A percentile compares a stretch with the other conserved stretches of the same genome.
Conservation (phyloP, 208 protist genomes). For the Trichomonas tenax region DNA sequence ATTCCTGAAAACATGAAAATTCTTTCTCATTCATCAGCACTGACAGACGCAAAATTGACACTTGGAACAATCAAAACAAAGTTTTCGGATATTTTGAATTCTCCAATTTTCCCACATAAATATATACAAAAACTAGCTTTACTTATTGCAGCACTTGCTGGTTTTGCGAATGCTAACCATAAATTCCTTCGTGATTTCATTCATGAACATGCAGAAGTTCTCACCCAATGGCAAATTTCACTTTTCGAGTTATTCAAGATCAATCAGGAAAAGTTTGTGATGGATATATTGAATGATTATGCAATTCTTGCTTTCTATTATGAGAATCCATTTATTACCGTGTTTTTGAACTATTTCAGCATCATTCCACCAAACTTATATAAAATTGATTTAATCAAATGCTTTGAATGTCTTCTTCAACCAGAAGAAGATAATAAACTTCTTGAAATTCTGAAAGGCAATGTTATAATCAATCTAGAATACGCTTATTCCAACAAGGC, state of each 20-base stretch:
- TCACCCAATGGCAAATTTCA: background rate
- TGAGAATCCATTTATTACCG: background rate
- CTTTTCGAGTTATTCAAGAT: background rate
- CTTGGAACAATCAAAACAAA: background rate
- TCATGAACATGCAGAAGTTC: background rate
- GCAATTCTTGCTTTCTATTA: background rate
- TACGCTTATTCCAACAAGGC: background rate
- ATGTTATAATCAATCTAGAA: background rate
- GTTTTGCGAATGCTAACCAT: background rate
- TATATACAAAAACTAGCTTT: background rate
- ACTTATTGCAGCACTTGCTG: background rate
- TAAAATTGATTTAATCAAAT: background rate
- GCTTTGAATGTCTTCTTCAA: background rate
- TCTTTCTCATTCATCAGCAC: background rate
- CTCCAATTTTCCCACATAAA: background rate
- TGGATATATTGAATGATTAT: background rate
- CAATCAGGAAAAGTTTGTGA: background rate
- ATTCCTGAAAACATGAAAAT: background rate
- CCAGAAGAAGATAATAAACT: background rate
- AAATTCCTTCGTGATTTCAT: background rate
- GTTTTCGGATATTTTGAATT: background rate
- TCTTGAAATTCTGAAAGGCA: background rate
- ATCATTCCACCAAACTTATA: background rate
- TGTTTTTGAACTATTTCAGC: background rate
- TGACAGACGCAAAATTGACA: background rate